Evolutionary conservation across 2,329 filamentous ascomycete species (phyloP), one percentile per base, ranked within the genome.

Genomic region (Chaetomium strumarium): DNA sequence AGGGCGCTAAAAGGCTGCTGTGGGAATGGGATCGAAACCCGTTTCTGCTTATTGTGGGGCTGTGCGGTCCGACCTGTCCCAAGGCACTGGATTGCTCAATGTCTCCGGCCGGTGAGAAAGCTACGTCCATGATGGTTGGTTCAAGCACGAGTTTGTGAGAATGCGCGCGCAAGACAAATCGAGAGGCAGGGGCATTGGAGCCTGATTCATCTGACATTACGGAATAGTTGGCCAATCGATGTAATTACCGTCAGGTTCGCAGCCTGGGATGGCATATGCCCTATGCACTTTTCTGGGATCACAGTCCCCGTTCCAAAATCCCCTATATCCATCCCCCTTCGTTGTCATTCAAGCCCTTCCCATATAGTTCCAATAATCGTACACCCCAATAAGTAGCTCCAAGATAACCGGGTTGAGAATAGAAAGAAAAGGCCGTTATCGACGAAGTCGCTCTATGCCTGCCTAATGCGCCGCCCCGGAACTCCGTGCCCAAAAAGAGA

Each of bases 31-130:
- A 24, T 24, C 24, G 24, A 24, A 24, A 4, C 24, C 24, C 24
- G 34, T 20, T 20, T 52, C 37, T 38, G 44, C 47, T 52, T 47
- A 3, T 12, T 31, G 49, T 51, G 36, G 42, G 49, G 49, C 36
- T 45, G 39, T 42, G 45, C 19, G 4, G 24, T 24, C 24, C 4
- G 24, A 24, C n/a, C n/a, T 24, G 24, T 24, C 24, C 24, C 24
- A 24, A 24, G 24, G 24, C 4, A 24, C 24, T 7, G 4, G 24
- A 24, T 24, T 24, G 24, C 24, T 24, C 24, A n/a, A n/a, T n/a
- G n/a, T 24, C 4, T 24, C 7, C 24, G 7, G 4, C 24, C 24
- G 24, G 24, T 24, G 24, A 24, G 24, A 24, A 4, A 24, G 24
- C 24, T 7, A 4, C 24, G 7, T 4, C 24, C 24, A 24, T 24